Base-by-base conservation (phyloP, 225 moss, liverwort and hornwort genomes). In the Bryoerythrophyllum caledonicum region DNA sequence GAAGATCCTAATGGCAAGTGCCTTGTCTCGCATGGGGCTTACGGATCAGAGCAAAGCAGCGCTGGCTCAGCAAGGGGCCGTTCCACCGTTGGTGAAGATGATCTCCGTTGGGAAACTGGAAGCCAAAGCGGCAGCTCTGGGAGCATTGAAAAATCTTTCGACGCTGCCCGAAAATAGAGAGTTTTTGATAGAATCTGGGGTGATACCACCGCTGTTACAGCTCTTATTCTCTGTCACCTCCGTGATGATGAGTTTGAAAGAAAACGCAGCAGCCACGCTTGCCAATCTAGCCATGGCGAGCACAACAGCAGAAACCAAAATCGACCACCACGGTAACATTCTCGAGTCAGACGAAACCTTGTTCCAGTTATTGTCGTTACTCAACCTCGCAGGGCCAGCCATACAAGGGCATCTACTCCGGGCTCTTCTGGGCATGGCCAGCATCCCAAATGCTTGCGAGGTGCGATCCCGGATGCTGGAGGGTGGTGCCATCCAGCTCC, bases 191-290 rank as follows among this genome's bases (percentile, higher is more conserved):
- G 82, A 86, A 65, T 87, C 88, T 25, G 91, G 91, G 74, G 92
- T 94, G 60, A 90, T 96, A 61, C 90, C 94, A 17, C 91, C 92
- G 7, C 79, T 96, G 65, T 62, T 96, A 16, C 92, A 94, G 60
- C 84, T 96, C 73, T 81, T 96, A 4, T 94, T 92, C 80, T 96
- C 96, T 2, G 96, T 94, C 3, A 94, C 96, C 44, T 96, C 96
- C 15, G 96, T 87, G 38, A 87, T 87, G 72, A 94, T 90, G 92
- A 94, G 83, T 71, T 81, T 96, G 82, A 96, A 94, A 76, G 92
- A 94, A 68, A 80, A 83, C 16, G 96, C 96, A 24, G 96, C 96
- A 9, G 94, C 96, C 32, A 94, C 91, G 49, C 86, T 96, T 24
- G 96, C 92, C 16, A 94, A 96, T 81, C 74, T 96, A 2, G 86